Conservation (phyloP, 768 basidiomycete genomes). For the Tremella fuciformis region DNA sequence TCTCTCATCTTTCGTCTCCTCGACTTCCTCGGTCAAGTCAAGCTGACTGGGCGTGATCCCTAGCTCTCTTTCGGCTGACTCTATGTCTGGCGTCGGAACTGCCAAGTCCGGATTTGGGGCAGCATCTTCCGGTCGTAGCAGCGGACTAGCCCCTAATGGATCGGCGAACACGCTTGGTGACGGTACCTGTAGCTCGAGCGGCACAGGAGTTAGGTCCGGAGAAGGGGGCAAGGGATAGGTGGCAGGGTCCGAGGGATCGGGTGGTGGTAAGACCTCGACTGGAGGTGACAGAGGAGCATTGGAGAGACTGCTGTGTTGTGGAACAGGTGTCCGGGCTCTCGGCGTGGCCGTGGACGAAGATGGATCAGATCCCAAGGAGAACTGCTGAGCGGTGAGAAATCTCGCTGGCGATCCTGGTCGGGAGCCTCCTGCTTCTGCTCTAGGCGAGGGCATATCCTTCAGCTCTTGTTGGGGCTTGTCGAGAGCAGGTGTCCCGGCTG, state of each 20-base stretch:
- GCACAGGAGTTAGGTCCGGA: slow-evolving; percentile 15
- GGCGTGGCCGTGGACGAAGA: slow-evolving; percentile 28
- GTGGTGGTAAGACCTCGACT: slow-evolving; percentile 12
- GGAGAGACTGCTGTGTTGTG: slow-evolving; percentile 3
- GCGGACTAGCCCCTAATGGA: slow-evolving; percentile 36
- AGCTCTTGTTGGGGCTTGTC: slow-evolving; percentile 20
- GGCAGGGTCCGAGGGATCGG: slow-evolving; percentile 41
- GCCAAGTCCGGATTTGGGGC: slow-evolving; percentile 15
- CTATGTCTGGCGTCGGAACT: slow-evolving; percentile 15
- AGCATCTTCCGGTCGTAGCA: slow-evolving; percentile 7
- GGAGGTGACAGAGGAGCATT: slow-evolving; percentile 12
- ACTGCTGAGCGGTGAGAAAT: slow-evolving; percentile 5
- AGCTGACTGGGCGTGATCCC: slow-evolving; percentile 2
- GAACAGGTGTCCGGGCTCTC: slow-evolving; percentile 13
- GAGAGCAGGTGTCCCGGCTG: background rate
- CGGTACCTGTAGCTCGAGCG: slow-evolving; percentile 8
- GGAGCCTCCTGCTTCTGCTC: slow-evolving; percentile 9
- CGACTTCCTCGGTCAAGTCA: slow-evolving; percentile 5
- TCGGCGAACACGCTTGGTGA: slow-evolving; percentile 20
- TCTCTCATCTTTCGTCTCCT: background rate
- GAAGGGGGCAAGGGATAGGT: slow-evolving; percentile 46
- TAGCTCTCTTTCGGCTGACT: slow-evolving; percentile 4
- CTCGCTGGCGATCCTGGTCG: slow-evolving; percentile 12
- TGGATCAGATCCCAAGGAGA: slow-evolving; percentile 30
- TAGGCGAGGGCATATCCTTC: slow-evolving; percentile 34